Evolutionary conservation across 2,329 filamentous ascomycete genomes (phyloP), one percentile per base, ranked within the genome.

Genomic region (Claviceps spartinae): DNA sequence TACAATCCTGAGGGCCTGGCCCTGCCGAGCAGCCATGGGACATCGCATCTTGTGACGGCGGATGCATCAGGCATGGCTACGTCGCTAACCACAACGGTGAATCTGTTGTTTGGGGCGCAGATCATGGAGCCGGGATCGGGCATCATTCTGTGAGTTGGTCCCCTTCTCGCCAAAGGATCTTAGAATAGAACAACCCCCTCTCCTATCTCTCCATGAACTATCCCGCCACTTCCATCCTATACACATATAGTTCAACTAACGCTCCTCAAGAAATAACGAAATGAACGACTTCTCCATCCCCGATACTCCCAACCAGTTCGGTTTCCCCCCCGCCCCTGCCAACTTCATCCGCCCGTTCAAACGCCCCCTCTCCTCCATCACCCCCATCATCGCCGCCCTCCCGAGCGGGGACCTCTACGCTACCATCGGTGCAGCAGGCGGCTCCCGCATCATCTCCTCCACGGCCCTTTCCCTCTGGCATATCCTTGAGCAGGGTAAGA

Each of bases 241-340:
- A 6, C 3, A 24, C 5, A 20, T 22, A 20, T 22, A 22, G 16
- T 14, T 14, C 8, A 6, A 18, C 45, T 36, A 36, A 47, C n/a
- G 16, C 18, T 4, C 24, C 13, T 5, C 26, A 40, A 71, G 67
- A 26, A 84, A 82, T 66, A 74, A 82, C 65, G 76, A 84, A 66
- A 80, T 80, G 75, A 77, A 83, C 71, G 88, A 95, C 70, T 96
- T 96, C 71, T 88, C 83, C 48, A 89, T 95, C 60, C 90, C 91
- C 0, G 80, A 80, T 50, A 71, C 76, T 1, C 76, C 74, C 53
- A 95, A 95, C 64, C 81, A 83, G 26, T 97, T 96, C 64, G 89
- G 88, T 50, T 95, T 88, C 69, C 78, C 83, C 45, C 89, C 91
- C 1, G 83, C 81, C 0, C 79, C 81, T 4, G 77, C 83, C 45